phyloP scores from a whole-genome alignment of 2,329 filamentous ascomycete species.

The Neocatenulostroma microsporum region DNA sequence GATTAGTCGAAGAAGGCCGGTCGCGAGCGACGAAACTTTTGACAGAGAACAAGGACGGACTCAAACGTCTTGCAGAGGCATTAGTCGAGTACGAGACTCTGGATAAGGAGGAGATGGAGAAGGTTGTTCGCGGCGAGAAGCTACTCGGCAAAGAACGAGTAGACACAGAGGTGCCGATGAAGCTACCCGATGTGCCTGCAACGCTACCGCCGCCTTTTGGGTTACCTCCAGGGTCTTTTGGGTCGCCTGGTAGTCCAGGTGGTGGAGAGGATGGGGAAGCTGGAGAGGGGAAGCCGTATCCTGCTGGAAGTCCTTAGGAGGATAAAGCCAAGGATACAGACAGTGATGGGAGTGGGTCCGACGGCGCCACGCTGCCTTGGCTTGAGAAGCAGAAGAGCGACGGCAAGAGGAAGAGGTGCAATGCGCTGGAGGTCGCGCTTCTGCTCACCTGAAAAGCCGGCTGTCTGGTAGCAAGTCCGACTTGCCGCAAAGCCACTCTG shows the following conservation, averaged over 20 bases:
- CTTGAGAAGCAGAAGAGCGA: no score
- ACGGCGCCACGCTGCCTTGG: no score
- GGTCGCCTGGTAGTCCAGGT: no score
- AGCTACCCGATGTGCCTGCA: slow-evolving; percentile 11
- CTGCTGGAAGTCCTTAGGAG: slow-evolving; percentile 3
- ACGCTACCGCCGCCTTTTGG: slow-evolving; percentile 4
- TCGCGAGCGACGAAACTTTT: slow-evolving; percentile 65
- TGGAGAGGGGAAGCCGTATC: background rate
- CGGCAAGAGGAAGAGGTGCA: no score
- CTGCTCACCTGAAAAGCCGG: no score
- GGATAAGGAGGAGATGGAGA: slow-evolving; percentile 79
- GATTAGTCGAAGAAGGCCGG: slow-evolving; percentile 73
- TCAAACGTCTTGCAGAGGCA: slow-evolving; percentile 81
- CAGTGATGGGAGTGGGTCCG: no score
- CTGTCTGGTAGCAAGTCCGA: no score
- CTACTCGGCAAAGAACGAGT: slow-evolving; percentile 55
- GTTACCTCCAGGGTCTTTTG: slow-evolving; percentile 3
- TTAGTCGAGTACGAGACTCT: slow-evolving; percentile 92
- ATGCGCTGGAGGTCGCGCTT: no score
- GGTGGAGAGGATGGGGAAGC: background rate
- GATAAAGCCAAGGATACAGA: no score
- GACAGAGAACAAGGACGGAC: slow-evolving; percentile 66
- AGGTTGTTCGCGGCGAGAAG: slow-evolving; percentile 79
- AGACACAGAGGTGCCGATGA: slow-evolving; percentile 8
- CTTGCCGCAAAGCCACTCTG: no score